Evolutionary conservation across 2,329 filamentous ascomycete genomes (phyloP).

Genomic region (Epichloe elymi): DNA sequence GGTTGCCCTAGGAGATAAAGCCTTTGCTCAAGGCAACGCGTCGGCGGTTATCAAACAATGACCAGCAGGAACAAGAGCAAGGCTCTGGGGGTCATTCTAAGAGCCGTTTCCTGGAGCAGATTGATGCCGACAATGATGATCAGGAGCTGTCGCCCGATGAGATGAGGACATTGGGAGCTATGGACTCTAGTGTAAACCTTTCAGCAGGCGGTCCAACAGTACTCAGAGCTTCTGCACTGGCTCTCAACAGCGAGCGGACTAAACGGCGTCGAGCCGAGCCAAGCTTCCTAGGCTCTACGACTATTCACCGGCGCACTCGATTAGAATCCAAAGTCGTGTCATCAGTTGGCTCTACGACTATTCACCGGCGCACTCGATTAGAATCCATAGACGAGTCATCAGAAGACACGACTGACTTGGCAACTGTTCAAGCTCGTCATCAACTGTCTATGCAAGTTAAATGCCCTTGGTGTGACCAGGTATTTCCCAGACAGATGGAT

Average conservation of each 20-base stretch:
- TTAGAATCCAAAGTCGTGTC: slow-evolving; percentile 3
- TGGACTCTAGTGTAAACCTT: neutral
- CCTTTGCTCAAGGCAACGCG: slow-evolving; percentile 1
- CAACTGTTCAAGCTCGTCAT: neutral
- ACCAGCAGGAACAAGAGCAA: neutral
- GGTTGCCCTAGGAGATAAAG: neutral
- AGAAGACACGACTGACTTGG: neutral
- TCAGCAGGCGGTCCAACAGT: neutral
- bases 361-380: neutral
- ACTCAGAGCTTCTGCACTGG: neutral
- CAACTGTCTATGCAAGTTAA: neutral
- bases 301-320: neutral
- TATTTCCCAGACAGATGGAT: neutral
- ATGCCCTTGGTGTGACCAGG: neutral
- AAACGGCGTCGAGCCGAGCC: neutral
- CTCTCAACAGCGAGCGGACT: neutral
- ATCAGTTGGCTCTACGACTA: neutral
- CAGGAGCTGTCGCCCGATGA: neutral
- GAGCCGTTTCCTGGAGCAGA: neutral
- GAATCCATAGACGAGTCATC: slow-evolving; percentile 4
- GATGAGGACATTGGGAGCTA: neutral
- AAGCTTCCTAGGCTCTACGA: neutral
- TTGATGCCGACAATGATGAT: neutral
- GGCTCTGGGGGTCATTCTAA: neutral
- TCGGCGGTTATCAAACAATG: neutral